Evolutionary conservation across 2,329 filamentous ascomycete genomes (phyloP), one percentile per base, ranked within the genome.

Genomic region (Pseudocercospora macadamiae): DNA sequence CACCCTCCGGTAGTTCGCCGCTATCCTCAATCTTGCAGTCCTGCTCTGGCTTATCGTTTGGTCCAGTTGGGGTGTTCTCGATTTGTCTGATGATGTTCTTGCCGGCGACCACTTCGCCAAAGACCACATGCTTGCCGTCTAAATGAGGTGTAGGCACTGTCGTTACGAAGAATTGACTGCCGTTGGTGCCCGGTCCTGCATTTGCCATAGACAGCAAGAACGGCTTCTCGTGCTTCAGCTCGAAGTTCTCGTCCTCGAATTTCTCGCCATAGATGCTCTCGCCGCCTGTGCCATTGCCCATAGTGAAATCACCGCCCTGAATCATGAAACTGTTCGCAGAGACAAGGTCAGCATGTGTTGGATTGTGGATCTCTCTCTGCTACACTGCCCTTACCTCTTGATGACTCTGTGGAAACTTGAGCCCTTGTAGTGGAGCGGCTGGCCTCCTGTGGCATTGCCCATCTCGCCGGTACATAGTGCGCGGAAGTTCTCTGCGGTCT

Each of bases 161-260:
- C 49, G 95, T 99, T 70, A 97, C 82, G 84, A 99, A 99, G 85
- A 99, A 99, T 73, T 99, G 95, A 51, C 90, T 96, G 71, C 95
- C 95, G 75, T 99, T 99, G 75, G 95, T 83, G 89, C 89, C 91
- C 45, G 92, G 91, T 47, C 95, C 95, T 65, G 95, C 93, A 74
- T 99, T 99, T 71, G 95, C 95, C 95, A 99, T 99, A 74, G 90
- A 96, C 62, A 99, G 83, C 66, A 97, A 81, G 81, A 97, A 97
- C 1, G 95, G 93, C 70, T 88, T 89, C 70, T 96, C 90, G 74
- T 99, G 95, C 83, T 96, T 93, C 73, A 89, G 80, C 54, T 90
- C 84, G 73, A 99, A 97, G 76, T 96, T 96, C 83, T 99, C 93
- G 70, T 99, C 93, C 70, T 91, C 90, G 70, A 99, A 99, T 80